Conservation (phyloP, 2,329 filamentous ascomycete species). For the Alternaria arbusti region DNA sequence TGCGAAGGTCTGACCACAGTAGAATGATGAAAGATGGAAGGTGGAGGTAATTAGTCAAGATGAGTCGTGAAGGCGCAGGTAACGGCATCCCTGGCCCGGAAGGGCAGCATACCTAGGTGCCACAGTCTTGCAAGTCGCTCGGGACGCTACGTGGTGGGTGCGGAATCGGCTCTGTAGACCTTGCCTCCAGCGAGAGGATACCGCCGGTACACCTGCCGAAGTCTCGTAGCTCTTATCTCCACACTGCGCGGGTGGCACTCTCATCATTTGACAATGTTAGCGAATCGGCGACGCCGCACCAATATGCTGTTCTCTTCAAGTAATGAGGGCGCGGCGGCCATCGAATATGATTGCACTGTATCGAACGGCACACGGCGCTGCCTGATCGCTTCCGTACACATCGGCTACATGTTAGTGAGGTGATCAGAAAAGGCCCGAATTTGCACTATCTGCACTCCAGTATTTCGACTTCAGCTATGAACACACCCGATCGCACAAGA, state of each 20-base stretch:
- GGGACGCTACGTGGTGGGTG: neutral
- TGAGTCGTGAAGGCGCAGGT: neutral
- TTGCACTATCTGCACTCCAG: neutral
- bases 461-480: neutral
- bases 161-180: neutral
- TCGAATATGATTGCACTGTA: neutral
- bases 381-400: neutral
- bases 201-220: neutral
- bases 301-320: neutral
- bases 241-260: neutral
- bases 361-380: neutral
- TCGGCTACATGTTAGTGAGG: neutral
- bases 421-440: constrained; percentile 6
- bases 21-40: neutral
- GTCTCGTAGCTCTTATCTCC: neutral
- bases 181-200: neutral
- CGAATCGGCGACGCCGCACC: neutral
- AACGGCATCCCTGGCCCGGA: neutral
- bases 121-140: neutral
- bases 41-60: neutral
- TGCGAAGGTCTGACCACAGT: neutral
- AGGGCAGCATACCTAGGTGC: neutral
- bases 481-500: neutral
- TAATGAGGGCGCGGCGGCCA: neutral
- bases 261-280: neutral